These are phyloP conservation scores for Petasospora fabianii DNA, from an alignment of 1,139 yeast species.

Conservation along the genomic window DNA sequence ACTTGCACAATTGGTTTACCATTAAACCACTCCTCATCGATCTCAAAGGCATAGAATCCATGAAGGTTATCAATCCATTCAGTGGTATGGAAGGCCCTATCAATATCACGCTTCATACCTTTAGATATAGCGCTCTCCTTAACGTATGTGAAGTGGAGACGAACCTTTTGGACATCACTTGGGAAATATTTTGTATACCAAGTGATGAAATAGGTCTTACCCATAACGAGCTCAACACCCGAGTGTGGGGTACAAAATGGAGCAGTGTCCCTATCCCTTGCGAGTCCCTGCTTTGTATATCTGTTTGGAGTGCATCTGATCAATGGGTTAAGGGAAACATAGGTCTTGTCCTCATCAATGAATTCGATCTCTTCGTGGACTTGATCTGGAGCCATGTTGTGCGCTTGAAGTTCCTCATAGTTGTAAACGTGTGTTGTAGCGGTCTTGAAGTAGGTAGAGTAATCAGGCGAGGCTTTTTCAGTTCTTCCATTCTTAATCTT, in stretches of 20 bases:
- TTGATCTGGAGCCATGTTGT: conserved; percentile 62
- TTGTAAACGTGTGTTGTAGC: conserved; percentile 54
- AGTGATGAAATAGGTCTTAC: conserved; percentile 65
- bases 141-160: conserved; percentile 63
- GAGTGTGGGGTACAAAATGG: conserved; percentile 85
- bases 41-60: conserved; percentile 61
- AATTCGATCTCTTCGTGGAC: conserved; percentile 49
- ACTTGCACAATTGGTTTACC: conserved; percentile 46
- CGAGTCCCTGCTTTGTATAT: conserved; percentile 62
- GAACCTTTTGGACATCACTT: conserved; percentile 47
- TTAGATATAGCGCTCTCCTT: conserved; percentile 51
- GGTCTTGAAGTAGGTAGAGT: conserved; percentile 73
- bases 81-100: conserved; percentile 57
- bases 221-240: conserved; percentile 50
- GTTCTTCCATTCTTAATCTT: conserved; percentile 67
- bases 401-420: conserved; percentile 64
- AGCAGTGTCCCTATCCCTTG: conserved; percentile 51
- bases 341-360: conserved; percentile 64
- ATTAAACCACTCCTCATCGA: conserved; percentile 59
- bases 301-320: conserved; percentile 81
- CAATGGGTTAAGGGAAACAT: conserved; percentile 68
- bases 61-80: conserved; percentile 67
- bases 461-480: conserved; percentile 64
- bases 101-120: conserved; percentile 48
- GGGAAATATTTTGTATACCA: conserved; percentile 70